phyloP scores from a whole-genome alignment of 2,329 filamentous ascomycete species.

The Laburnicola sp. region DNA sequence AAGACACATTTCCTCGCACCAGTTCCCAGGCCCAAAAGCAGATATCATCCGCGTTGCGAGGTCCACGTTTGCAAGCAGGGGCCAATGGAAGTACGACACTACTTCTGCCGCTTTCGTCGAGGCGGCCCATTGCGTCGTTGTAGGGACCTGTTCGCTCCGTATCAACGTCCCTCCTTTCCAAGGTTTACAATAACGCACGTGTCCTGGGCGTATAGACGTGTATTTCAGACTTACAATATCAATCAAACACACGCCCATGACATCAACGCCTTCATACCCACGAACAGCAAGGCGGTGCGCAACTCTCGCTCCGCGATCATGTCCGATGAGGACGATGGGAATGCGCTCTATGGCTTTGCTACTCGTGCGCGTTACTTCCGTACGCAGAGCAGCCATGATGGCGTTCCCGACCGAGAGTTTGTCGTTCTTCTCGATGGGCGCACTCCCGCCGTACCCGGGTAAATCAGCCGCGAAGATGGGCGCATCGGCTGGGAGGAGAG shows the following conservation, averaged over 20 bases:
- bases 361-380: conserved; percentile 25
- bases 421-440: conserved; percentile 30
- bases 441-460: conserved; percentile 38
- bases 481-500: conserved; percentile 27
- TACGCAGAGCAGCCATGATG: conserved; percentile 28
- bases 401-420: conserved; percentile 35
- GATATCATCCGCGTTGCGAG: conserved; percentile 57
- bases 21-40: conserved; percentile 50
- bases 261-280: conserved; percentile 47
- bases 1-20: conserved; percentile 36
- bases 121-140: conserved; percentile 56
- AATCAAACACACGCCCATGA: conserved; percentile 32
- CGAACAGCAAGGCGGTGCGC: conserved; percentile 59
- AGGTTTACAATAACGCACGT: no score
- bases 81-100: conserved; percentile 62
- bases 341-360: conserved; percentile 12
- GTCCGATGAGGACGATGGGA: conserved; percentile 52
- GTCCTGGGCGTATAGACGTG: no score
- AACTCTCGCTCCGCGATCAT: conserved; percentile 61
- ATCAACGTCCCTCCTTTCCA: no score
- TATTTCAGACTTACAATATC: conserved; percentile 31
- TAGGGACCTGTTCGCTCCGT: conserved; percentile 50
- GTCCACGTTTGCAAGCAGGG: conserved; percentile 58
- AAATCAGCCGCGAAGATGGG: conserved; percentile 39
- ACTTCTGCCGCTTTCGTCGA: conserved; percentile 48